These are phyloP conservation scores for Euphorbia schlechtendalii DNA, from an alignment of 441 rosid genomes.

Conservation along the genomic window DNA sequence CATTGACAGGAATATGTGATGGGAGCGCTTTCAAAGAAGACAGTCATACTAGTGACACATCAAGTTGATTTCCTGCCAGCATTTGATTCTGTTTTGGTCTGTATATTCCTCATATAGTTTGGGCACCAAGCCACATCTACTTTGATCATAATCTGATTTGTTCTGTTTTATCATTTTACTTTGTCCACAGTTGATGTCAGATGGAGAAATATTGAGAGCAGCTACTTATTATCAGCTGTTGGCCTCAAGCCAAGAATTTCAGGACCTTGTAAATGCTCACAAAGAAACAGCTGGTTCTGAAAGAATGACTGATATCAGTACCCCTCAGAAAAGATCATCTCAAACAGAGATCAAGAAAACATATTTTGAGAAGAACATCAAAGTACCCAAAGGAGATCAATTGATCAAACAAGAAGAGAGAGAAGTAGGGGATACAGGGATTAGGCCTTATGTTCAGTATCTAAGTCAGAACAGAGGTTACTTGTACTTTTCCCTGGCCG, in stretches of 20 bases:
- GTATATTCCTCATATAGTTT: too few relatives aligned
- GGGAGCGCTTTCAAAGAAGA: conserved; percentile 70
- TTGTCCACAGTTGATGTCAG: conserved; percentile 69
- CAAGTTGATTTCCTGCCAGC: conserved; percentile 97
- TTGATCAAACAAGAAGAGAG: conserved; percentile 79
- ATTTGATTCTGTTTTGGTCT: conserved; percentile 80
- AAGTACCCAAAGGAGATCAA: conserved; percentile 50
- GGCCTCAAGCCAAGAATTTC: conserved; percentile 62
- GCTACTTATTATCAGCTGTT: conserved; percentile 73
- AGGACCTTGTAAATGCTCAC: conserved; percentile 87
- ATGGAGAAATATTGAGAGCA: conserved; percentile 70
- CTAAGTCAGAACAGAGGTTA: conserved; percentile 75
- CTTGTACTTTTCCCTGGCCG: conserved; percentile 49
- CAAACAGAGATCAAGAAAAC: conserved; percentile 51
- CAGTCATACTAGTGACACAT: conserved; percentile 83
- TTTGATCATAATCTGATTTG: neutral
- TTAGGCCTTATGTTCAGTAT: conserved; percentile 68
- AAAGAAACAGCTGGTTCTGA: conserved; percentile 94
- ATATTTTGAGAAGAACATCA: conserved; percentile 31
- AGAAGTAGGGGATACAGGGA: conserved; percentile 79
- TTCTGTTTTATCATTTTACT: neutral
- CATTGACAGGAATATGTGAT: conserved; percentile 70
- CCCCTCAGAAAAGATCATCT: conserved; percentile 27
- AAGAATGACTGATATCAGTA: conserved; percentile 32
- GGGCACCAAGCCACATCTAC: neutral